Evolutionary conservation across 2,329 filamentous ascomycete species (phyloP).

Genomic region (Penicillium sp.): DNA sequence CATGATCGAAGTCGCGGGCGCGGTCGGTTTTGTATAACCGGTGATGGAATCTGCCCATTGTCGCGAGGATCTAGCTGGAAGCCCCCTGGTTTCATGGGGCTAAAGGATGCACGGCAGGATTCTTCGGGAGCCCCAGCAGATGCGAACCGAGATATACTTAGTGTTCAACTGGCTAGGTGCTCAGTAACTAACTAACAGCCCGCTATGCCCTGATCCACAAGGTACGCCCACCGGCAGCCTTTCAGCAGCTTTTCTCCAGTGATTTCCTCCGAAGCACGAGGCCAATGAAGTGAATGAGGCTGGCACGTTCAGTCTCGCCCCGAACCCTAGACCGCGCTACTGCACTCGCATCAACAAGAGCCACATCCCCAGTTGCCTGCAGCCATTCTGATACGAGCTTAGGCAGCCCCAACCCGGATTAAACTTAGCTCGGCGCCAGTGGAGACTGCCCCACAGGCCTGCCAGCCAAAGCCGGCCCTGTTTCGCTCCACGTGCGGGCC

Average conservation of each 20-base stretch:
- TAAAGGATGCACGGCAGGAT: conserved; percentile 3
- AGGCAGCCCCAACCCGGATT: neutral
- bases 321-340: neutral
- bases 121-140: conserved; percentile 3
- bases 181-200: neutral
- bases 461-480: conserved; percentile 12
- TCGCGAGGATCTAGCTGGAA: conserved; percentile 4
- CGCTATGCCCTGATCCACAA: neutral
- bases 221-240: neutral
- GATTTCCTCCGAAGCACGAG: conserved; percentile 4
- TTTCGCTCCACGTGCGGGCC: conserved; percentile 23
- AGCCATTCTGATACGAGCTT: neutral
- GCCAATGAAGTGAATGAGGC: conserved; percentile 22
- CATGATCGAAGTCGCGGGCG: conserved; percentile 50
- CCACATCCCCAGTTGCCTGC: neutral
- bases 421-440: neutral
- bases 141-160: conserved; percentile 1
- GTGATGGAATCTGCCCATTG: conserved; percentile 40
- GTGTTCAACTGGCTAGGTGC: neutral
- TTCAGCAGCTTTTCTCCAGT: neutral
- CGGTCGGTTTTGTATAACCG: conserved; percentile 50
- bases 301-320: conserved; percentile 6
- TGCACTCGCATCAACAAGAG: neutral
- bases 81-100: neutral
- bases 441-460: neutral